A percentile compares a stretch with the other conserved stretches of the same genome.
Conservation (phyloP, 169 alveolate genomes). For the Cryptosporidium baileyi region DNA sequence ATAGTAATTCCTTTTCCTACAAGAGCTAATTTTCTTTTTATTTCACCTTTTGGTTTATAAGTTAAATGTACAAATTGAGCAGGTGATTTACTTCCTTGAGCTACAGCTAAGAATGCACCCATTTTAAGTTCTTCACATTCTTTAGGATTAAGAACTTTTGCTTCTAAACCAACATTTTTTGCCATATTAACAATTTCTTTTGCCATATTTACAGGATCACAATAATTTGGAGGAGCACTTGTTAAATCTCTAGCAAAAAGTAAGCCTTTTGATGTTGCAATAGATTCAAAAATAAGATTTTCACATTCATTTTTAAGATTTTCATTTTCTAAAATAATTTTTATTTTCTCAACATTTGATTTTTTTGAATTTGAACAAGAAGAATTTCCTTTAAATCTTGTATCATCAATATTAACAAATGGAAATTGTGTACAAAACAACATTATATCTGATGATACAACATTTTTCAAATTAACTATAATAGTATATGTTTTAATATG, state of each 20-base stretch:
- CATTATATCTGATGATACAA: conserved; percentile 10
- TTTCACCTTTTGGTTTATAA: conserved; percentile 75
- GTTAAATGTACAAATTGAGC: conserved; percentile 85
- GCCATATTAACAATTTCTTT: conserved; percentile 77
- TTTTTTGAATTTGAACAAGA: background rate
- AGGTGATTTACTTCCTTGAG: conserved; percentile 88
- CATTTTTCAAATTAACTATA: conserved; percentile 11
- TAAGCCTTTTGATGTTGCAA: conserved; percentile 8
- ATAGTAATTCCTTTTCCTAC: conserved; percentile 94
- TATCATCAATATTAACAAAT: background rate
- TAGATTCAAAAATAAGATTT: background rate
- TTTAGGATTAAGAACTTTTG: conserved; percentile 76
- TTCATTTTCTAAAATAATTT: conserved; percentile 1
- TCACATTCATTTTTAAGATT: background rate
- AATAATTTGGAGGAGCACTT: conserved; percentile 84
- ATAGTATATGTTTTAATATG: conserved; percentile 7
- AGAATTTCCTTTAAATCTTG: conserved; percentile 22
- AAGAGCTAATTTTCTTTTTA: conserved; percentile 80
- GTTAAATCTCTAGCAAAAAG: conserved; percentile 78
- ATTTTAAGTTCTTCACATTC: conserved; percentile 83
- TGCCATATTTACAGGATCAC: conserved; percentile 81
- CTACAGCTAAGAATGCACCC: conserved; percentile 88
- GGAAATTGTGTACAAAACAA: conserved; percentile 54
- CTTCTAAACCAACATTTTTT: conserved; percentile 77
- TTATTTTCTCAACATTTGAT: background rate